Conservation (phyloP, 495 filamentous ascomycete species). For the Penicillium steckii region DNA sequence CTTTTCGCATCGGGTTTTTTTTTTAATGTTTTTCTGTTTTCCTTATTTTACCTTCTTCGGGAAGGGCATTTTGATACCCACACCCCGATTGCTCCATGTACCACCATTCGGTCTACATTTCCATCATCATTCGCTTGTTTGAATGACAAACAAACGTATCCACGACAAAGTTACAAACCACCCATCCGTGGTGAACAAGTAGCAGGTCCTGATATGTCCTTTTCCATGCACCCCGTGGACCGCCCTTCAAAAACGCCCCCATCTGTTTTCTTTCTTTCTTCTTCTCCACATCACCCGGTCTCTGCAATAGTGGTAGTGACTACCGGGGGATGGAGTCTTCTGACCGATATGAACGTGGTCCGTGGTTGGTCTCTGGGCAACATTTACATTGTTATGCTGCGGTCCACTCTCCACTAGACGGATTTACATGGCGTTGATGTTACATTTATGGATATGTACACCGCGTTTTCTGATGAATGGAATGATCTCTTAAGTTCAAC, state of each 20-base stretch:
- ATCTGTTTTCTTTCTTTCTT: slow-evolving; percentile 5
- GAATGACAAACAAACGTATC: not conserved
- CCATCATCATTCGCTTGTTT: not conserved
- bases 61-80: slow-evolving; percentile 41
- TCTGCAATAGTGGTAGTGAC: slow-evolving; percentile 4
- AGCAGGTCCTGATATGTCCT: not conserved
- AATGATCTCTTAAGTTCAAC: slow-evolving; percentile 16
- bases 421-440: slow-evolving; percentile 16
- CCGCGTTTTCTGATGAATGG: slow-evolving; percentile 21
- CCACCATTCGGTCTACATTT: slow-evolving; percentile 20
- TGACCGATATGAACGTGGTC: slow-evolving; percentile 32
- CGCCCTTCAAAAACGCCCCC: slow-evolving; percentile 16
- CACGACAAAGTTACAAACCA: not conserved
- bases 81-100: slow-evolving; percentile 36
- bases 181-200: not conserved
- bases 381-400: slow-evolving; percentile 1
- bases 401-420: slow-evolving; percentile 12
- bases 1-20: slow-evolving; percentile 21
- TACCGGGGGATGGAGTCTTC: not conserved
- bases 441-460: slow-evolving; percentile 21
- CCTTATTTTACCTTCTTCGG: slow-evolving; percentile 3
- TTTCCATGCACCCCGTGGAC: not conserved
- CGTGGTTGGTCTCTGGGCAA: slow-evolving; percentile 8
- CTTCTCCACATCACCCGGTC: not conserved
- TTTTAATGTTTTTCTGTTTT: not conserved